Evolutionary conservation across 371 early-diverging fungal species (phyloP), one percentile per base, ranked within the genome.

Genomic region (Chytridium lagenaria): DNA sequence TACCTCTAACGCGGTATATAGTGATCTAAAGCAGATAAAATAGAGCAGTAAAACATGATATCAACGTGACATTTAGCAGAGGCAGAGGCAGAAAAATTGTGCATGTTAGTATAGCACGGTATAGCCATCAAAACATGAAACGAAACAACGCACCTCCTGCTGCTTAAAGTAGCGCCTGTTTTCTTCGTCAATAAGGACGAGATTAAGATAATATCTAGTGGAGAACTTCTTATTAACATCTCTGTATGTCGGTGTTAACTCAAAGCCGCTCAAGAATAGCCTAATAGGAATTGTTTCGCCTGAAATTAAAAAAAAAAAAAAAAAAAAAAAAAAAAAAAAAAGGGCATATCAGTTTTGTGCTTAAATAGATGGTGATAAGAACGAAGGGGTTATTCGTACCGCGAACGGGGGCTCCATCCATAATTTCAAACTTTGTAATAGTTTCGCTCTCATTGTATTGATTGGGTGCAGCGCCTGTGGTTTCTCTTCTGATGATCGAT

Each of bases 241-340:
- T 16, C 90, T 80, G 78, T 88, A 92, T 12, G 92, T 90, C 40
- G 95, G 95, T 12, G 95, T 98, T 72, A 99, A 85, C 73, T 99
- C 98, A 72, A 98, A 98, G 1, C 97, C 98, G 70, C 93, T 92
- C 50, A 99, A 86, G 84, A 98, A 98, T 61, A 98, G 85, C 44
- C 98, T 93, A 75, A 99, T 98, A 49, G 98, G 99, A 69, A 99
- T 97, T 1, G 96, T 96, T 79, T 99, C 98, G n/a, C 96, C 90
- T 88, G 52, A n/a, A n/a, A n/a, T n/a, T n/a, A n/a, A n/a, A n/a
- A n/a, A n/a, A n/a, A n/a, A n/a, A n/a, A n/a, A n/a, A n/a, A n/a
- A n/a, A n/a, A n/a, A n/a, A n/a, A n/a, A n/a, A n/a, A n/a, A n/a
- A n/a, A n/a, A n/a, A n/a, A n/a, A n/a, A n/a, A n/a, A n/a, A n/a